phyloP scores from a whole-genome alignment of 331 rosid species.

The Spiraea crenata region DNA sequence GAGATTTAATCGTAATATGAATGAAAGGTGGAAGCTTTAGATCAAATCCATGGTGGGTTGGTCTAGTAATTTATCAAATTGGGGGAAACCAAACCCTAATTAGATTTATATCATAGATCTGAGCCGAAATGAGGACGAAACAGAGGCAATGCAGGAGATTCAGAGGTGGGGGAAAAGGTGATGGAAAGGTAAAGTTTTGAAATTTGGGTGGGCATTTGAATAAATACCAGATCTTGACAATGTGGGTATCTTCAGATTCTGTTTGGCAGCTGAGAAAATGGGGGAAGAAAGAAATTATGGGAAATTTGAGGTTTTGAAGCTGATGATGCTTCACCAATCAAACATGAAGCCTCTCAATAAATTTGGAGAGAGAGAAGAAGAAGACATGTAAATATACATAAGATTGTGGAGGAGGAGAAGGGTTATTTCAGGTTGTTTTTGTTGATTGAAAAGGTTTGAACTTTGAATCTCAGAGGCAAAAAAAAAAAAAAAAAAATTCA shows the following conservation, averaged over 20 bases:
- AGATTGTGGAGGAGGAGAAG: neutral
- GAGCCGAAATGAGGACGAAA: constrained; percentile 5
- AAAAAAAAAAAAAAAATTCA: neutral
- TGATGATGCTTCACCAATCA: constrained; percentile 6
- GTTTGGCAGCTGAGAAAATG: constrained; percentile 4
- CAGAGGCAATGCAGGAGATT: constrained; percentile 32
- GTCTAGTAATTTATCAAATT: neutral
- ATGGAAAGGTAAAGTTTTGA: constrained; percentile 29
- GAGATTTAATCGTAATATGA: constrained; percentile 4
- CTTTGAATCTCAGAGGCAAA: neutral
- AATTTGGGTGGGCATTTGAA: constrained; percentile 32
- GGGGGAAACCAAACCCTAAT: constrained; percentile 25
- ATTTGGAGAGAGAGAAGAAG: neutral
- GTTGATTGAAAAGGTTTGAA: constrained; percentile 10
- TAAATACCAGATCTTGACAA: constrained; percentile 39
- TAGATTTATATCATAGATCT: constrained; percentile 43
- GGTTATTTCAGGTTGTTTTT: neutral
- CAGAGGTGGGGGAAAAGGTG: constrained; percentile 16
- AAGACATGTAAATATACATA: neutral
- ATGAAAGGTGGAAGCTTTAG: constrained; percentile 14
- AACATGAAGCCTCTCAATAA: constrained; percentile 8
- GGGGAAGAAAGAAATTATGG: neutral
- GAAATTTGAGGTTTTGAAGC: neutral
- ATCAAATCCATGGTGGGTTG: constrained; percentile 27
- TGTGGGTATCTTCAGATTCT: constrained; percentile 4